Evolutionary conservation across 1,139 yeast genomes (phyloP), one percentile per base, ranked within the genome.

Genomic region (Geotrichum carabidarum): DNA sequence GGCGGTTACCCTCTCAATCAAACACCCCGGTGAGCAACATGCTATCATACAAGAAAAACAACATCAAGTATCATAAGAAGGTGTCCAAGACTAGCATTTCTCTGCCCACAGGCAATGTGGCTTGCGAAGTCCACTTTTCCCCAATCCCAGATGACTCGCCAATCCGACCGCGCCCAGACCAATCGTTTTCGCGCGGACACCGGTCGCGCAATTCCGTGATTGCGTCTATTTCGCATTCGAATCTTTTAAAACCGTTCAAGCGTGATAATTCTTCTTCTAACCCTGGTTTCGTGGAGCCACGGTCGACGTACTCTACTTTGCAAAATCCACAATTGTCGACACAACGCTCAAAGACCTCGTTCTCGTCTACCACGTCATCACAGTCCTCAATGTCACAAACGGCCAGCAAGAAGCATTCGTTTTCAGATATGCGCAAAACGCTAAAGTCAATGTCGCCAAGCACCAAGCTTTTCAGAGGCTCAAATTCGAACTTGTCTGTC

Each of bases 41-140:
- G 48, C 44, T 63, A 34, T 54, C 65, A 8, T 63, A 58, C 54
- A 64, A 64, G 47, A 61, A 55, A 41, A 63, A 62, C 11, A 44
- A 41, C 58, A 57, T 37, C 36, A 58, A 34, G 58, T 57, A n/a
- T 51, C 51, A 44, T 59, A 59, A 46, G 56, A 56, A 55, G 48
- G 57, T 64, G 30, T 53, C 59, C 46, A 64, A 64, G 51, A 55
- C 56, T n/a, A 53, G 56, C 30, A 64, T 64, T 44, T 63, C 67
- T 15, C 59, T 56, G 15, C 68, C 68, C 1, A 58, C 65, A 0
- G 55, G 57, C 4, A 36, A 56, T 31, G 58, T 59, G 14, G 59
- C 63, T 40, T 57, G 60, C 8, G 58, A 56, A 30, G 65, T 63
- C 5, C 63, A 54, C 50, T 60, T 62, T 55, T 14, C 55, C n/a